A percentile compares a stretch with the other conserved stretches of the same genome.
phyloP scores from a whole-genome alignment of 2,329 filamentous ascomycete genomes.

The Cordyceps javanica region DNA sequence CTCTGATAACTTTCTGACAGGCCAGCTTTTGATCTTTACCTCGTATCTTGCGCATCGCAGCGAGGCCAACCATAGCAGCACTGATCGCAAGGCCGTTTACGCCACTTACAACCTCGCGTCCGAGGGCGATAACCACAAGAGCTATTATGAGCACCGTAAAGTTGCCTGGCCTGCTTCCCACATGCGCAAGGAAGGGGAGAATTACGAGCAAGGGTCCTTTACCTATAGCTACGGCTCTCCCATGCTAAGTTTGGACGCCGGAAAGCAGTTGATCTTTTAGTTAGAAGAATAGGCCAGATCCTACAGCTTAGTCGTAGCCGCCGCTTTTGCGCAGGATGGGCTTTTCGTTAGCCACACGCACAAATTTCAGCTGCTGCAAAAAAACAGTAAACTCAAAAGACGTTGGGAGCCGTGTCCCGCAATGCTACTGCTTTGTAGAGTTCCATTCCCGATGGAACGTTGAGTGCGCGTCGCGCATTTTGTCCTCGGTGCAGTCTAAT shows the following conservation, averaged over 20 bases:
- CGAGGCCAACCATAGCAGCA: conserved; percentile 14
- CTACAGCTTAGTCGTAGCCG: neutral
- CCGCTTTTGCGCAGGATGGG: too few species aligned
- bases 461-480: neutral
- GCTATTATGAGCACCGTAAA: conserved; percentile 18
- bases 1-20: neutral
- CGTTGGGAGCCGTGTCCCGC: too few species aligned
- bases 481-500: neutral
- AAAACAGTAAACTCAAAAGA: too few species aligned
- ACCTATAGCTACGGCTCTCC: conserved; percentile 17
- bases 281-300: neutral
- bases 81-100: conserved; percentile 17
- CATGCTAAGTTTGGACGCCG: conserved; percentile 17
- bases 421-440: too few species aligned
- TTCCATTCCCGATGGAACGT: neutral
- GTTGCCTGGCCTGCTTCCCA: conserved; percentile 17
- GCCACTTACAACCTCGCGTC: conserved; percentile 18
- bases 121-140: conserved; percentile 17
- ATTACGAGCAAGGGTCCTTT: conserved; percentile 13
- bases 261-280: conserved; percentile 16
- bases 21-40: conserved; percentile 17
- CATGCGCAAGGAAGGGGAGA: conserved; percentile 16
- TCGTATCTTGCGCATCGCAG: conserved; percentile 18
- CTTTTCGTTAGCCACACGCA: too few species aligned
- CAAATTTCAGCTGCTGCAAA: too few species aligned